These are phyloP conservation scores for Fusarium piperis DNA, from an alignment of 2,329 filamentous ascomycete genomes.

Conservation along the genomic window DNA sequence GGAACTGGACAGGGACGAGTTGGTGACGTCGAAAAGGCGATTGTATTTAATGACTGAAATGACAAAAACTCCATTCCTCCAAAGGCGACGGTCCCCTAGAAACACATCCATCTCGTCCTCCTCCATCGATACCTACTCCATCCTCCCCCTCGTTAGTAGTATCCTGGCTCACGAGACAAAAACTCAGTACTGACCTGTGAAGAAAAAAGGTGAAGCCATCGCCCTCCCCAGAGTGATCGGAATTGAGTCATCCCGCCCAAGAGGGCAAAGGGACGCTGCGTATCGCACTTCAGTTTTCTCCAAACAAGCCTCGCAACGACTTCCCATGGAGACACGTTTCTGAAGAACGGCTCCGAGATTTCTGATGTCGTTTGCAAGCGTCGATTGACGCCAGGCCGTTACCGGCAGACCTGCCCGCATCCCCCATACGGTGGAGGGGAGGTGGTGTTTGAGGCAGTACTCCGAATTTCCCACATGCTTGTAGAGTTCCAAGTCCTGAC, in stretches of 20 bases:
- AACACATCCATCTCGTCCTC: background rate
- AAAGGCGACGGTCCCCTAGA: slow-evolving; percentile 9
- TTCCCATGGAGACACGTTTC: slow-evolving; percentile 77
- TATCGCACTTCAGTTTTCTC: slow-evolving; percentile 88
- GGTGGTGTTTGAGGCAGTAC: slow-evolving; percentile 77
- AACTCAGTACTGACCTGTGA: slow-evolving; percentile 40
- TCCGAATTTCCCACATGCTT: slow-evolving; percentile 98
- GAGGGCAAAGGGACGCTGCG: slow-evolving; percentile 70
- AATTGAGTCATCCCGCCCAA: slow-evolving; percentile 76
- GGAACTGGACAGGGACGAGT: background rate
- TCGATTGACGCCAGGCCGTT: slow-evolving; percentile 85
- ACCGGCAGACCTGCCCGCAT: slow-evolving; percentile 72
- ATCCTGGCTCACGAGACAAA: slow-evolving; percentile 28
- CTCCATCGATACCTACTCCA: background rate
- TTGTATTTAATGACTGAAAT: slow-evolving; percentile 34
- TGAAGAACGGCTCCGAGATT: slow-evolving; percentile 70
- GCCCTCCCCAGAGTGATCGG: slow-evolving; percentile 89
- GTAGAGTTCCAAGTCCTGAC: background rate
- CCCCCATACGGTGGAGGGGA: background rate
- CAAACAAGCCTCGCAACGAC: slow-evolving; percentile 91
- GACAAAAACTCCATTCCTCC: slow-evolving; percentile 30
- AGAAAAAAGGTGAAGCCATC: slow-evolving; percentile 61
- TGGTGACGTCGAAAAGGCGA: slow-evolving; percentile 13
- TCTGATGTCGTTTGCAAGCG: slow-evolving; percentile 94
- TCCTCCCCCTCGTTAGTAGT: slow-evolving; percentile 38